Evolutionary conservation across 352 stramenopile genomes (phyloP).

Genomic region (Phytopythium vexans): DNA sequence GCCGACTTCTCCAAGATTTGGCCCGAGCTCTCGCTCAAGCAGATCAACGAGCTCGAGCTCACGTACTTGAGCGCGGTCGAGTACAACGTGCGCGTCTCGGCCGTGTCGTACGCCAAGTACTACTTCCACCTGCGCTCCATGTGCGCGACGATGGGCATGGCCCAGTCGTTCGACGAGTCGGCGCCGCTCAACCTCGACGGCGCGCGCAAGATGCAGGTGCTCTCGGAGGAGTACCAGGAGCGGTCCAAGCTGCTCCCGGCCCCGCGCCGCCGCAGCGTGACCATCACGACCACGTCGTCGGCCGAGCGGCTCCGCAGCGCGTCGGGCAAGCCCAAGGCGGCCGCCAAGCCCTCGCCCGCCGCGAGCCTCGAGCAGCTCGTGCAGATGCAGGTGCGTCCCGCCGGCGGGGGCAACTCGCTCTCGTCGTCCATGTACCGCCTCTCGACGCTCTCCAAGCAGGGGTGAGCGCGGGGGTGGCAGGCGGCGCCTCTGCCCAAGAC

Average conservation of each 20-base stretch:
- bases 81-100: conserved; percentile 88
- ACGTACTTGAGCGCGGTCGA: conserved; percentile 89
- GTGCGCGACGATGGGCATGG: conserved; percentile 87
- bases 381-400: conserved; percentile 77
- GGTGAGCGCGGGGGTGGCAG: not conserved
- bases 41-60: conserved; percentile 96
- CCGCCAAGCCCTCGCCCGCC: conserved; percentile 48
- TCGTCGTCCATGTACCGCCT: conserved; percentile 47
- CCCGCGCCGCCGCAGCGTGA: conserved; percentile 71
- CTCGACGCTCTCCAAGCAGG: conserved; percentile 22
- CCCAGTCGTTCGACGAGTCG: conserved; percentile 72
- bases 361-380: conserved; percentile 83
- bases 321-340: conserved; percentile 8
- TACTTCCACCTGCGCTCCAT: conserved; percentile 97
- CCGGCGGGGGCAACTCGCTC: conserved; percentile 47
- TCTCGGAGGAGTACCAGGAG: conserved; percentile 86
- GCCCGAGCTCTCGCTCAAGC: conserved; percentile 86
- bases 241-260: conserved; percentile 73
- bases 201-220: conserved; percentile 83
- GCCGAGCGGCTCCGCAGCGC: conserved; percentile 23
- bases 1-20: conserved; percentile 95
- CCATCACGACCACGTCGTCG: conserved; percentile 62
- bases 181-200: conserved; percentile 78
- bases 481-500: no score
- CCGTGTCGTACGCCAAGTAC: conserved; percentile 91